Conservation (phyloP, 2,329 filamentous ascomycete genomes). For the Botryotinia narcissicola region DNA sequence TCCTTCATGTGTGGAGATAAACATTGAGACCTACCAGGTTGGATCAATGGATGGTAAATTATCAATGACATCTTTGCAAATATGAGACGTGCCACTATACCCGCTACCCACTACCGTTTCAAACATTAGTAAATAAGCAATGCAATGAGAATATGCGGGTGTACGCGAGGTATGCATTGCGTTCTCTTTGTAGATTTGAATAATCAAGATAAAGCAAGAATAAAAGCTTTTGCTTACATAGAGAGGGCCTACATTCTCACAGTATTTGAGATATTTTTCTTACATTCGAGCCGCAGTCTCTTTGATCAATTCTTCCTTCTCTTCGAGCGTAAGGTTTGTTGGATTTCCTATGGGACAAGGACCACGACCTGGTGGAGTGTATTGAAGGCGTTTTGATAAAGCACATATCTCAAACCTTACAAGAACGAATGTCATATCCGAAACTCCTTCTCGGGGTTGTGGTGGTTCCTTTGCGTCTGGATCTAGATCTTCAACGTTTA, state of each 20-base stretch:
- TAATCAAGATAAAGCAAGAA: not conserved
- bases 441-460: constrained; percentile 35
- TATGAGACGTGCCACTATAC: constrained; percentile 43
- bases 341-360: constrained; percentile 18
- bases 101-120: constrained; percentile 45
- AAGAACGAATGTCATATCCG: constrained; percentile 42
- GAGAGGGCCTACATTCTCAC: constrained; percentile 44
- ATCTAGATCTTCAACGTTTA: constrained; percentile 49
- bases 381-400: constrained; percentile 31
- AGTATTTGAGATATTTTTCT: constrained; percentile 38
- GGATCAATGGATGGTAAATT: constrained; percentile 39
- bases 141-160: not conserved
- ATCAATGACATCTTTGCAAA: constrained; percentile 43
- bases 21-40: constrained; percentile 33
- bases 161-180: not conserved
- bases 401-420: constrained; percentile 40
- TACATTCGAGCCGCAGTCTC: constrained; percentile 36
- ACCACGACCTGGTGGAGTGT: constrained; percentile 28
- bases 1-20: constrained; percentile 40
- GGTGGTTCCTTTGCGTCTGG: constrained; percentile 37
- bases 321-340: constrained; percentile 30
- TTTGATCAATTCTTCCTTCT: constrained; percentile 37
- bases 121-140: constrained; percentile 3
- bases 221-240: constrained; percentile 31
- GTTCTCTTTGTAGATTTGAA: not conserved